Evolutionary conservation across 257 asterid genomes (phyloP), one percentile per base, ranked within the genome.

Genomic region (Misopates orontium): DNA sequence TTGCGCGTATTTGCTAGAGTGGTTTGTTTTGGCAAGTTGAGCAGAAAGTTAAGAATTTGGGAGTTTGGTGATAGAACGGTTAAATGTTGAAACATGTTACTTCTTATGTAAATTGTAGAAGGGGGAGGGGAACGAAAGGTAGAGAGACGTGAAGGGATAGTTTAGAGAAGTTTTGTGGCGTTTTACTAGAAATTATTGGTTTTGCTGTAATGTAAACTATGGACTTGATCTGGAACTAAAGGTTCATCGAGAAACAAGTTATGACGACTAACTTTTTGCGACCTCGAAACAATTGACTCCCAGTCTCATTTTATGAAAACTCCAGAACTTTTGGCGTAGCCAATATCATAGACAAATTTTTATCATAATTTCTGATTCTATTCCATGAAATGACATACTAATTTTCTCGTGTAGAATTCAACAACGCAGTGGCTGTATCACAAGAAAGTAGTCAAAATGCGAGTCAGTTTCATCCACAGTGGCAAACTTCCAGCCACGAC

Each of bases 401-500:
- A n/a, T n/a, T 49, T 49, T 25, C 56, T 72, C 57, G 23, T 64
- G 57, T 51, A 57, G 52, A 59, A 60, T 36, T 4, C 36, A 28
- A 28, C 53, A 57, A 45, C 68, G 79, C 75, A 67, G 83, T 72
- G 67, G 81, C 79, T 19, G 58, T 85, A 59, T 77, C 89, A 75
- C 82, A 76, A 70, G 82, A 79, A 68, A 74, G 71, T 78, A 63
- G 85, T 67, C 78, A 70, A 20, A 68, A 74, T 36, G 58, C 83
- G 28, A 71, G 76, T 73, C 87, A 77, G 54, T 78, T 81, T 80
- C 79, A 72, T 69, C 66, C 82, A 4, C 88, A 79, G 45, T 87
- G 91, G 95, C 79, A 85, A 70, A 81, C 80, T 51, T 71, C 91
- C 16, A 71, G 75, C 60, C 81, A 73, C 16, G 83, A 81, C 5